Evolutionary conservation across 306 rosid genomes (phyloP).

Genomic region (Inga oerstediana): DNA sequence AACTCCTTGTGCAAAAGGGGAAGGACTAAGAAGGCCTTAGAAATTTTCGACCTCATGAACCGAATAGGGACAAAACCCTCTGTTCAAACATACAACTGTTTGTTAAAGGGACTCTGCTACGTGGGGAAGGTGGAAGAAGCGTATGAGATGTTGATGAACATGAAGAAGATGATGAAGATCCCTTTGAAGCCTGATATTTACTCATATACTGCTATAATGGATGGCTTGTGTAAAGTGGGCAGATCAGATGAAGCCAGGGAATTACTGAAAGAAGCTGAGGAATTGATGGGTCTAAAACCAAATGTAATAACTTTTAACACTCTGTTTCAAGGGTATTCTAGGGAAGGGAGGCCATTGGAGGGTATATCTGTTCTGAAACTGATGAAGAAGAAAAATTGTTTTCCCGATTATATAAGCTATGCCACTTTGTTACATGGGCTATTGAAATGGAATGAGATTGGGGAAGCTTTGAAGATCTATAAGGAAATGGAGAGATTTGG

Average conservation of each 20-base stretch:
- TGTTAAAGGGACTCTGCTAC: slow-evolving; percentile 80
- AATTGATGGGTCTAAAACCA: slow-evolving; percentile 50
- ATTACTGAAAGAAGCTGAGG: slow-evolving; percentile 66
- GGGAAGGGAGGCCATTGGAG: slow-evolving; percentile 72
- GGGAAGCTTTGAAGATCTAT: slow-evolving; percentile 44
- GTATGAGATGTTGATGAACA: slow-evolving; percentile 54
- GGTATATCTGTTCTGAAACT: slow-evolving; percentile 54
- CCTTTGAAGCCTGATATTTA: slow-evolving; percentile 57
- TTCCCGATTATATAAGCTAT: slow-evolving; percentile 65
- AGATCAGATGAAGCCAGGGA: slow-evolving; percentile 73
- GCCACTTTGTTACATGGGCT: slow-evolving; percentile 72
- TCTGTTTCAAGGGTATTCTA: slow-evolving; percentile 70
- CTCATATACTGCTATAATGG: slow-evolving; percentile 71
- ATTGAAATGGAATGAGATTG: slow-evolving; percentile 63
- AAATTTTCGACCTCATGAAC: slow-evolving; percentile 55
- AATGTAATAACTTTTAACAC: slow-evolving; percentile 68
- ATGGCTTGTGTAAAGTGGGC: slow-evolving; percentile 87
- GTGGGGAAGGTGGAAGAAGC: slow-evolving; percentile 89
- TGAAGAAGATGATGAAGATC: slow-evolving; percentile 28
- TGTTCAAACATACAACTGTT: slow-evolving; percentile 64
- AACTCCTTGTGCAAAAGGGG: slow-evolving; percentile 70
- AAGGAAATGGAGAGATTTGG: slow-evolving; percentile 64
- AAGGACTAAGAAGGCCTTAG: slow-evolving; percentile 59
- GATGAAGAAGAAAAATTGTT: slow-evolving; percentile 62
- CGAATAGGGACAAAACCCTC: slow-evolving; percentile 46